phyloP scores from a whole-genome alignment of 805 yeast genomes.

The Metschnikowia matae region DNA sequence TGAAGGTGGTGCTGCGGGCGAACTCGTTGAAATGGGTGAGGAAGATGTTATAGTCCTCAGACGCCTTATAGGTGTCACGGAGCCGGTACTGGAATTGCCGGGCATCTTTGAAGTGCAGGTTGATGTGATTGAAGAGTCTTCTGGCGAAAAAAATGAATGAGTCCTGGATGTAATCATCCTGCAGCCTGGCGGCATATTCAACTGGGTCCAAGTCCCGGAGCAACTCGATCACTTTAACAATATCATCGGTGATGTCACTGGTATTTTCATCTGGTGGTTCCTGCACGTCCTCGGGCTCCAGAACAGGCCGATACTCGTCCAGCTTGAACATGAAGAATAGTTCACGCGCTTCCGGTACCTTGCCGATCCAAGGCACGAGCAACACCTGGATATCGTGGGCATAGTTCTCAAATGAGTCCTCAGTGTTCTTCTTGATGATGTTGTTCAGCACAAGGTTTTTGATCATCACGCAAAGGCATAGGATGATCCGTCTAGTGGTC shows the following conservation, averaged over 20 bases:
- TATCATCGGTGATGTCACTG: not conserved
- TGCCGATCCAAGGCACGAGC: conserved; percentile 62
- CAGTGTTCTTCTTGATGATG: conserved; percentile 34
- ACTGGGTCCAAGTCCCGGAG: conserved; percentile 6
- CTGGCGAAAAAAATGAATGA: conserved; percentile 10
- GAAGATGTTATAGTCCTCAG: conserved; percentile 24
- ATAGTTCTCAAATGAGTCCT: conserved; percentile 45
- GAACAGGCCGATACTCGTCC: conserved; percentile 8
- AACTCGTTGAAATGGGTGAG: conserved; percentile 28
- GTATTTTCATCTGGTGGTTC: not conserved
- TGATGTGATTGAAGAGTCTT: conserved; percentile 10
- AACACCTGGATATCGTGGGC: conserved; percentile 56
- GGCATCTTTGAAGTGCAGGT: conserved; percentile 7
- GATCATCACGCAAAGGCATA: conserved; percentile 60
- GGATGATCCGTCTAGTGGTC: conserved; percentile 35
- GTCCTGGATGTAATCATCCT: conserved; percentile 6
- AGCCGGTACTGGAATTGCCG: not conserved
- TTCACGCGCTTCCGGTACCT: conserved; percentile 57
- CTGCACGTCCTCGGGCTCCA: not conserved
- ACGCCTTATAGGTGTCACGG: conserved; percentile 1
- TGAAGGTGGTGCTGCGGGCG: conserved; percentile 28
- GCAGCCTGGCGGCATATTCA: conserved; percentile 2
- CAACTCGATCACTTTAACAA: conserved; percentile 5
- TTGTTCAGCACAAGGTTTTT: conserved; percentile 45
- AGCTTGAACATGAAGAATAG: conserved; percentile 42